A percentile compares a stretch with the other conserved stretches of the same genome.
These are phyloP conservation scores for Setaria viridis DNA, from an alignment of 202 grass and related monocot species.

Conservation along the genomic window DNA sequence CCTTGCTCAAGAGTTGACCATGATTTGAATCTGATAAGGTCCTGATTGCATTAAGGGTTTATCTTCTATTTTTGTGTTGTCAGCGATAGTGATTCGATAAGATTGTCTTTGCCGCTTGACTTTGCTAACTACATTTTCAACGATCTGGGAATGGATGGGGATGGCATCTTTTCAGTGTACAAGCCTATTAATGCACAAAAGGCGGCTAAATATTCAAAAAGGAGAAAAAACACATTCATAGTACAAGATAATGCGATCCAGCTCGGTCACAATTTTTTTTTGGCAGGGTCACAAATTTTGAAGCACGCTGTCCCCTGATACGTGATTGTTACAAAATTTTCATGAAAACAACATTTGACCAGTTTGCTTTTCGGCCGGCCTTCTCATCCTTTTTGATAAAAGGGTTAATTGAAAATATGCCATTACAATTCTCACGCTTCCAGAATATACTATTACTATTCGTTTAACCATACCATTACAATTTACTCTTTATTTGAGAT, in stretches of 20 bases:
- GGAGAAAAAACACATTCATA: not conserved
- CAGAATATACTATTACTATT: no score
- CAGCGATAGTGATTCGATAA: conserved; percentile 5
- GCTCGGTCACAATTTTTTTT: not conserved
- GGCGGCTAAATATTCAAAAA: not conserved
- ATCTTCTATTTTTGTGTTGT: not conserved
- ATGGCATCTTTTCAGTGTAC: not conserved
- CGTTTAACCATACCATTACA: no score
- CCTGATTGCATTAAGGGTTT: not conserved
- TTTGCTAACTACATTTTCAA: not conserved
- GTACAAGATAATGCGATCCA: not conserved
- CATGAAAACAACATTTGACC: conserved; percentile 33
- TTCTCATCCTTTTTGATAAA: not conserved
- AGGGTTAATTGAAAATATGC: no score
- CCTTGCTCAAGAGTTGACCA: conserved; percentile 3
- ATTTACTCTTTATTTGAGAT: no score
- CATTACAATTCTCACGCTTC: no score
- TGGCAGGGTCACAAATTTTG: not conserved
- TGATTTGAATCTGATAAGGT: not conserved
- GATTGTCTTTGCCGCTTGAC: not conserved
- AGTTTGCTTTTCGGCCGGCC: not conserved
- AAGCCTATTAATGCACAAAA: not conserved
- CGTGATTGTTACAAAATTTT: not conserved
- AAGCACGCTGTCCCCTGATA: not conserved
- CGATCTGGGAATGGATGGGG: not conserved